Conservation (phyloP, 2,329 filamentous ascomycete species). For the Cryphonectria japonica region DNA sequence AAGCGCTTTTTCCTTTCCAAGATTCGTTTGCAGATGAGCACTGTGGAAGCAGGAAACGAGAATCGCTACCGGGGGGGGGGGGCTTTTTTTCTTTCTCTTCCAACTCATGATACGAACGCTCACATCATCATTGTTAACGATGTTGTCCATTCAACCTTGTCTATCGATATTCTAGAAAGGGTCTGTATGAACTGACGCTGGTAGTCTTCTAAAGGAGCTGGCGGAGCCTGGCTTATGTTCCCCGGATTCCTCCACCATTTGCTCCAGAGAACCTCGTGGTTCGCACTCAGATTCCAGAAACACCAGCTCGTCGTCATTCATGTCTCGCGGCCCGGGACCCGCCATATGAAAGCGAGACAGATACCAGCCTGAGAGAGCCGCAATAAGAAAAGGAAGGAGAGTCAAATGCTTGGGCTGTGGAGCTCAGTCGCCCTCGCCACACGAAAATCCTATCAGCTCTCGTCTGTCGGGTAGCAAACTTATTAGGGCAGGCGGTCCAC, state of each 20-base stretch:
- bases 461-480: slow-evolving; percentile 18
- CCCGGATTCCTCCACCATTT: neutral
- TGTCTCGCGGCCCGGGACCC: slow-evolving; percentile 12
- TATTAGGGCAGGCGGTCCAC: slow-evolving; percentile 25
- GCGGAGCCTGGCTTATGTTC: neutral
- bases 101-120: neutral
- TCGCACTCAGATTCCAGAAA: neutral
- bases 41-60: slow-evolving; percentile 9
- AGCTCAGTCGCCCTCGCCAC: neutral
- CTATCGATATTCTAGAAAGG: neutral
- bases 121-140: neutral
- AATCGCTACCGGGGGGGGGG: neutral
- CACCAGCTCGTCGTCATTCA: neutral
- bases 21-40: slow-evolving; percentile 1
- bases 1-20: neutral
- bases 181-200: neutral
- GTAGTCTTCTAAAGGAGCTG: too few relatives aligned
- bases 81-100: neutral
- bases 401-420: slow-evolving; percentile 11
- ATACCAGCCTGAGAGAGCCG: neutral
- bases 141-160: neutral
- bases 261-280: neutral
- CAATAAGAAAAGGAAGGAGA: neutral
- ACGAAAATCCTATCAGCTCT: slow-evolving; percentile 15
- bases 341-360: slow-evolving; percentile 21